phyloP scores from a whole-genome alignment of 1,139 yeast genomes.

The Geotrichum macrosporum region DNA sequence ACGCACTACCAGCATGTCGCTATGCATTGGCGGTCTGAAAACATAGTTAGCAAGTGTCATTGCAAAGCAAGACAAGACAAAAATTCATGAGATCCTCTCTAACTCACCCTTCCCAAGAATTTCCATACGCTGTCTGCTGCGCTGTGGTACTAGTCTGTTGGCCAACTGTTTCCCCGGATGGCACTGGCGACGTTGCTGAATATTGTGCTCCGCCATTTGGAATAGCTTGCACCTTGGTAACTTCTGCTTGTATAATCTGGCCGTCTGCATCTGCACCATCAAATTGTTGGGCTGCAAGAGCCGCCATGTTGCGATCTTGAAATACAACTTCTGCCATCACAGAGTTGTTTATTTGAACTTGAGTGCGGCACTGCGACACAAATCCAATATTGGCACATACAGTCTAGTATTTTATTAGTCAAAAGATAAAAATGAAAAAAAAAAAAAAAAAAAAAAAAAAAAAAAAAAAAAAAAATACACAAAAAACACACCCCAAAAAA shows the following conservation, averaged over 20 bases:
- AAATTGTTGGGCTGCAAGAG: constrained; percentile 27
- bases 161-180: neutral
- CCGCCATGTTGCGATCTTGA: constrained; percentile 26
- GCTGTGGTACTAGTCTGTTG: too few relatives aligned
- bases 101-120: constrained; percentile 12
- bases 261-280: constrained; percentile 34
- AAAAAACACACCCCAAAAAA: too few relatives aligned
- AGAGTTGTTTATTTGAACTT: constrained; percentile 20
- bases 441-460: too few relatives aligned
- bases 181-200: neutral
- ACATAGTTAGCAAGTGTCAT: neutral
- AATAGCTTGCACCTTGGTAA: constrained; percentile 29
- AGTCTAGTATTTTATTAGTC: too few relatives aligned
- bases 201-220: constrained; percentile 8
- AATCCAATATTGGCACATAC: constrained; percentile 29
- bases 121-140: neutral
- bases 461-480: constrained; percentile 1
- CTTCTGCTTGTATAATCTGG: constrained; percentile 26
- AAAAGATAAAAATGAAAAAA: too few relatives aligned
- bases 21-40: constrained; percentile 5
- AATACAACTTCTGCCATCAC: constrained; percentile 33
- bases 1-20: constrained; percentile 11
- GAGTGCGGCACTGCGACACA: constrained; percentile 28
- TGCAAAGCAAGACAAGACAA: neutral
- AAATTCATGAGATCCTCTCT: neutral